Evolutionary conservation across 768 basidiomycete genomes (phyloP).

Genomic region (Kondoa subrosea): DNA sequence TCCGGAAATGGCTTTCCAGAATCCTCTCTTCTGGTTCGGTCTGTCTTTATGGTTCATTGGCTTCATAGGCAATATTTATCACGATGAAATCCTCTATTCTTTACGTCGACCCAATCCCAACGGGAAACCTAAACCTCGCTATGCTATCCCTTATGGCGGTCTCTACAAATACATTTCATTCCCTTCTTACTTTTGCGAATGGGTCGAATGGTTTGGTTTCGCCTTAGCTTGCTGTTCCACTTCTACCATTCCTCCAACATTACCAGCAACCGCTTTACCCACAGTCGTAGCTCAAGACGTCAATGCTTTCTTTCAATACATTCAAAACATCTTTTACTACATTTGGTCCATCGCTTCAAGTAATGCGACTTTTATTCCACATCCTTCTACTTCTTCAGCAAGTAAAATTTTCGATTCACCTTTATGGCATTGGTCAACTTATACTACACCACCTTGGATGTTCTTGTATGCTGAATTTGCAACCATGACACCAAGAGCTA

Average conservation of each 20-base stretch:
- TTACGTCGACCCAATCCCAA: slow-evolving; percentile 37
- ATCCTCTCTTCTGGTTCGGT: slow-evolving; percentile 44
- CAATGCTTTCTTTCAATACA: slow-evolving; percentile 22
- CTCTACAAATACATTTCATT: slow-evolving; percentile 69
- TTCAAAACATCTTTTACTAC: slow-evolving; percentile 9
- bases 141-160: slow-evolving; percentile 39
- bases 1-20: slow-evolving; percentile 9
- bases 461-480: slow-evolving; percentile 58
- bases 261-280: neutral
- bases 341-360: neutral
- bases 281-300: slow-evolving; percentile 37
- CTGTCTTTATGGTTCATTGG: slow-evolving; percentile 53
- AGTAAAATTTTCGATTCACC: slow-evolving; percentile 8
- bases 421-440: slow-evolving; percentile 30
- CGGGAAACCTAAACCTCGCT: slow-evolving; percentile 27
- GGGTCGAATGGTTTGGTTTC: slow-evolving; percentile 85
- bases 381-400: no score
- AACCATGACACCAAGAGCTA: slow-evolving; percentile 60
- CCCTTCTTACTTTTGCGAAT: slow-evolving; percentile 89
- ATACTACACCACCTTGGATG: slow-evolving; percentile 54
- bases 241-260: slow-evolving; percentile 6
- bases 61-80: slow-evolving; percentile 59
- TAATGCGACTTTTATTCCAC: neutral
- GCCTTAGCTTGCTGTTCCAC: slow-evolving; percentile 46
- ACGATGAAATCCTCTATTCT: slow-evolving; percentile 76